Conservation (phyloP, 176 grass and related monocot genomes). For the Ensete ventricosum region DNA sequence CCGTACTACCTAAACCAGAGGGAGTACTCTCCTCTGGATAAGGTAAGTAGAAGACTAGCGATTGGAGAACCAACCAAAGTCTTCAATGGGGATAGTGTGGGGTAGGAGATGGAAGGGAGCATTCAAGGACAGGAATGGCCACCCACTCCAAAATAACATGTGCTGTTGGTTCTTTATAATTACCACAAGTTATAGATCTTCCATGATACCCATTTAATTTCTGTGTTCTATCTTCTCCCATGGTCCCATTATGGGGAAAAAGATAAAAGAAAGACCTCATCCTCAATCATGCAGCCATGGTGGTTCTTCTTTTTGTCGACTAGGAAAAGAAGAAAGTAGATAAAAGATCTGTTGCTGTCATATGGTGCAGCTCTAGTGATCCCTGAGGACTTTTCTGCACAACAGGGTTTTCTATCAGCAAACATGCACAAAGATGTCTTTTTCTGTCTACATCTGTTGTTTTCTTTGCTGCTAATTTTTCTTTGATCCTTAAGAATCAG, state of each 20-base stretch:
- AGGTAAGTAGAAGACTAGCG: no score
- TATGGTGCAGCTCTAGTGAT: constrained; percentile 14
- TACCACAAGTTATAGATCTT: neutral
- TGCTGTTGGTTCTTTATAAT: neutral
- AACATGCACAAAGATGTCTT: neutral
- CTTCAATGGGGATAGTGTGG: no score
- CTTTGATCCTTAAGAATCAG: neutral
- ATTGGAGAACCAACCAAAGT: no score
- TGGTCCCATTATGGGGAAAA: neutral
- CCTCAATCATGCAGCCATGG: constrained; percentile 47
- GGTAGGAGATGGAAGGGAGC: no score
- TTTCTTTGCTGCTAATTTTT: neutral
- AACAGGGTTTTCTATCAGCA: neutral
- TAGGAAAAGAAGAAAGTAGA: constrained; percentile 28
- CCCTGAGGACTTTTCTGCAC: constrained; percentile 22
- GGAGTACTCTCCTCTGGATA: no score
- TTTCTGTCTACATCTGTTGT: neutral
- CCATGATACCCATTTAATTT: neutral
- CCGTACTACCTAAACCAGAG: no score
- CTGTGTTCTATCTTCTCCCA: neutral
- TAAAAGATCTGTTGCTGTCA: constrained; percentile 36
- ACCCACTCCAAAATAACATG: neutral
- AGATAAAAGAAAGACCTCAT: constrained; percentile 22
- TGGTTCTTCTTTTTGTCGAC: constrained; percentile 34
- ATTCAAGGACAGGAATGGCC: neutral